These are phyloP conservation scores for Malassezia sympodialis DNA, from an alignment of 1,284 basidiomycete genomes.

Conservation along the genomic window DNA sequence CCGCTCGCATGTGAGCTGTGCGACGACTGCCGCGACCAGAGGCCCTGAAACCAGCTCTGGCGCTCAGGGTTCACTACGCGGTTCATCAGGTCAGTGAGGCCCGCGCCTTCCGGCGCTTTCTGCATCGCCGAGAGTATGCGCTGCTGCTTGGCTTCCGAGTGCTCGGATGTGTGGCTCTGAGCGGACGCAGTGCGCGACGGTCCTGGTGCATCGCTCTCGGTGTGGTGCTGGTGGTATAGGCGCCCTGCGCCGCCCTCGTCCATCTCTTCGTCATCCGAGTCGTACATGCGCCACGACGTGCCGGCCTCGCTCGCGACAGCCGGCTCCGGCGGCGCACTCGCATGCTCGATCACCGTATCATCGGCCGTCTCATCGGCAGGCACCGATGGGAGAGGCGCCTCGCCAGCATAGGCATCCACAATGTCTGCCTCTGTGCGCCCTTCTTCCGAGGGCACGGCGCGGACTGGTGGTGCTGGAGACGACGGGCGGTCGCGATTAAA, in stretches of 20 bases:
- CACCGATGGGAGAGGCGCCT: neutral
- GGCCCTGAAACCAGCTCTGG: slow-evolving; percentile 13
- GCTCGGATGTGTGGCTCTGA: neutral
- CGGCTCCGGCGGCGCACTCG: neutral
- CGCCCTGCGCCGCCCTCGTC: neutral
- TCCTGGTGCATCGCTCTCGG: neutral
- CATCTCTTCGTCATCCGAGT: neutral
- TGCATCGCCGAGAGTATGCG: slow-evolving; percentile 13
- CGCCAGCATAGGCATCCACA: slow-evolving; percentile 3
- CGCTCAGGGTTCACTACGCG: slow-evolving; percentile 14
- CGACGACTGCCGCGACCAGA: slow-evolving; percentile 11
- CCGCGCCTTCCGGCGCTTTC: slow-evolving; percentile 9
- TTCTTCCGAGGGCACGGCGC: neutral
- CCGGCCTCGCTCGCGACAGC: neutral
- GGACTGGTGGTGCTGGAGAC: neutral
- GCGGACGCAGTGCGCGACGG: neutral
- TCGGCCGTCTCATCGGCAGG: neutral
- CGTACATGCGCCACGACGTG: slow-evolving; percentile 1
- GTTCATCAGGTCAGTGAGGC: slow-evolving; percentile 16
- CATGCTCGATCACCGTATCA: slow-evolving; percentile 14
- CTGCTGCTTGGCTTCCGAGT: slow-evolving; percentile 10
- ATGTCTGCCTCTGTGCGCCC: neutral
- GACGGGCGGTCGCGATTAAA: neutral
- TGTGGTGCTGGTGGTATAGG: neutral
- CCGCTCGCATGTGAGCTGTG: neutral